These are phyloP conservation scores for Trametes cingulata DNA, from an alignment of 768 basidiomycete species.

Conservation along the genomic window DNA sequence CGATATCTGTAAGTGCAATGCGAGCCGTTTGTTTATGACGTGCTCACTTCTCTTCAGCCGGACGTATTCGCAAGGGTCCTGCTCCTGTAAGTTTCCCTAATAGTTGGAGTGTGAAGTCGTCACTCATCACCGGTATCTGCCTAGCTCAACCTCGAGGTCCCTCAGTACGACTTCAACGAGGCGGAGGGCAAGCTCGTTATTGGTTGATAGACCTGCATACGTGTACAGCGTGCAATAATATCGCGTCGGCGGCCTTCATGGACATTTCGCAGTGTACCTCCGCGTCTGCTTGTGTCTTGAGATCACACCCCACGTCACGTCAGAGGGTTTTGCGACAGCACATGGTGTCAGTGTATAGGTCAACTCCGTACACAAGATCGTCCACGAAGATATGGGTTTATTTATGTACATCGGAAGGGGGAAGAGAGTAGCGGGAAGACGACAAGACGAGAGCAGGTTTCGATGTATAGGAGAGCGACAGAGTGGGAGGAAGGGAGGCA, in stretches of 20 bases:
- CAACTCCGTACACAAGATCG: not conserved
- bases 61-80: conserved; percentile 93
- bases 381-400: not conserved
- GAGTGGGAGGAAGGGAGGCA: no score
- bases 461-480: no score
- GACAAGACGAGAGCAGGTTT: not conserved
- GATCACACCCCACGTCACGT: not conserved
- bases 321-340: conserved; percentile 1
- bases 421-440: not conserved
- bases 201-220: conserved; percentile 51
- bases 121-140: not conserved
- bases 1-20: conserved; percentile 76
- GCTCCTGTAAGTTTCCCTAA: conserved; percentile 72
- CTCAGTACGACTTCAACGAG: conserved; percentile 85
- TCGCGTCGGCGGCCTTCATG: not conserved
- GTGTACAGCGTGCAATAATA: conserved; percentile 21
- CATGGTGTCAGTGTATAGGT: conserved; percentile 6
- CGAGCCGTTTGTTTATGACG: conserved; percentile 1
- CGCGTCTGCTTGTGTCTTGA: no score
- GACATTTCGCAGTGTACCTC: not conserved
- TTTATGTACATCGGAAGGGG: not conserved
- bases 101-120: conserved; percentile 8
- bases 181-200: conserved; percentile 84
- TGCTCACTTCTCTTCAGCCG: conserved; percentile 52
- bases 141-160: conserved; percentile 93